Percentiles rank a stretch among this genome's conserved stretches.
These are phyloP conservation scores for Daldinia eschscholtzii DNA, from an alignment of 2,329 filamentous ascomycete genomes.

Conservation along the genomic window DNA sequence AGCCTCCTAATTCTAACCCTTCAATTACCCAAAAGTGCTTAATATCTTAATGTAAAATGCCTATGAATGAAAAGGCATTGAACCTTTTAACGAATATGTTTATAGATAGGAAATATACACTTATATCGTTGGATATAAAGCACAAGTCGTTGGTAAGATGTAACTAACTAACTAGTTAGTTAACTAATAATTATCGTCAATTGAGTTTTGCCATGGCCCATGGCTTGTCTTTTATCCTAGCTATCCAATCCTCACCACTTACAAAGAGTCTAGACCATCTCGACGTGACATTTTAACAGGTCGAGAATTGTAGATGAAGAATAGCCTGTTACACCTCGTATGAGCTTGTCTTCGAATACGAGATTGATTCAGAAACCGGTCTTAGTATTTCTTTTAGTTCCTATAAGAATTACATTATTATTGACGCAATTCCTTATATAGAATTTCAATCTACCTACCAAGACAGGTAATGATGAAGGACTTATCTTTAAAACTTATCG, in stretches of 20 bases:
- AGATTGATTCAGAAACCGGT: slow-evolving; percentile 10
- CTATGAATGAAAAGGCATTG: background rate
- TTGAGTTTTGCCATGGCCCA: background rate
- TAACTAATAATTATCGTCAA: no score
- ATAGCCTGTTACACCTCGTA: slow-evolving; percentile 25
- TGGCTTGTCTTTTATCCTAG: slow-evolving; percentile 4
- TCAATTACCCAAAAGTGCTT: background rate
- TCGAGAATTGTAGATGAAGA: slow-evolving; percentile 19
- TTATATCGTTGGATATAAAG: background rate
- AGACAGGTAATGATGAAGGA: background rate
- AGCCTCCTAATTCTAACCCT: slow-evolving; percentile 5
- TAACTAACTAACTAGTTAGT: no score
- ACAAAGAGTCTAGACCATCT: slow-evolving; percentile 33
- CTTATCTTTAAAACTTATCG: background rate
- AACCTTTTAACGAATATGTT: background rate
- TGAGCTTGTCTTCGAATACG: slow-evolving; percentile 25
- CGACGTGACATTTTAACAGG: slow-evolving; percentile 21
- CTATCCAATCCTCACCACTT: slow-evolving; percentile 7
- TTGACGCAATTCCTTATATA: background rate
- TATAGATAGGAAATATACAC: background rate
- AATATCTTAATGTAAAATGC: background rate
- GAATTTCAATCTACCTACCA: background rate
- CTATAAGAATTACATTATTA: background rate
- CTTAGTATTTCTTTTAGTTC: background rate
- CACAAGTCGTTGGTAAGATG: background rate